Evolutionary conservation across 176 grass and related monocot species (phyloP).

Genomic region (Carex pumila): DNA sequence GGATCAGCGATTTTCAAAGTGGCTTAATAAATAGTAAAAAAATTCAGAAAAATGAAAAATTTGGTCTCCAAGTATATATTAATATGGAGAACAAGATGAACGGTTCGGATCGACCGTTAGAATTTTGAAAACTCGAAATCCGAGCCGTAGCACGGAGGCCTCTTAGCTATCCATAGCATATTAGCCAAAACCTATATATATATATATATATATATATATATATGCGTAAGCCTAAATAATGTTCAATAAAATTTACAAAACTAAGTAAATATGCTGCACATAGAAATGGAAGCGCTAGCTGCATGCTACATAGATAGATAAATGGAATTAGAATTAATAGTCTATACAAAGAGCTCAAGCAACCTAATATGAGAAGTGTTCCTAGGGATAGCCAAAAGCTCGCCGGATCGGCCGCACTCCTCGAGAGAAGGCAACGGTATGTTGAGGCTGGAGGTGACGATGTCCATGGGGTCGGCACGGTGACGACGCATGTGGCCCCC

Average conservation of each 20-base stretch:
- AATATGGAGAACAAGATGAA: too few species aligned
- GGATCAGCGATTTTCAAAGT: too few species aligned
- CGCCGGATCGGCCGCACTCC: conserved; percentile 10
- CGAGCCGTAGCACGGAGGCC: too few species aligned
- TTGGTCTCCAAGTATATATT: too few species aligned
- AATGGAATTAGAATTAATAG: background rate
- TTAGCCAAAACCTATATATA: too few species aligned
- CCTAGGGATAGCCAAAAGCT: background rate
- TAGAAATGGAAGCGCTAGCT: background rate
- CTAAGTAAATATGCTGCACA: background rate
- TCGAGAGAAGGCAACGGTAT: conserved; percentile 11
- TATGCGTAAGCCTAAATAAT: background rate
- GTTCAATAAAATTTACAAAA: conserved; percentile 13
- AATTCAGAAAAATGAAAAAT: too few species aligned
- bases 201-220: background rate
- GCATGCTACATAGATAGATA: background rate
- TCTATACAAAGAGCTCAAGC: conserved; percentile 8
- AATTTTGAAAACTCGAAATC: too few species aligned
- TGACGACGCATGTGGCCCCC: conserved; percentile 55
- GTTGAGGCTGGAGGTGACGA: background rate
- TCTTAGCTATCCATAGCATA: too few species aligned
- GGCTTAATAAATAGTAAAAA: too few species aligned
- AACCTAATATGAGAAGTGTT: conserved; percentile 37
- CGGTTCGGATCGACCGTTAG: too few species aligned
- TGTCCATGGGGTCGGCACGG: background rate